A percentile compares a stretch with the other conserved stretches of the same genome.
Evolutionary conservation across 768 basidiomycete genomes (phyloP).

Genomic region (Pisolithus sp.): DNA sequence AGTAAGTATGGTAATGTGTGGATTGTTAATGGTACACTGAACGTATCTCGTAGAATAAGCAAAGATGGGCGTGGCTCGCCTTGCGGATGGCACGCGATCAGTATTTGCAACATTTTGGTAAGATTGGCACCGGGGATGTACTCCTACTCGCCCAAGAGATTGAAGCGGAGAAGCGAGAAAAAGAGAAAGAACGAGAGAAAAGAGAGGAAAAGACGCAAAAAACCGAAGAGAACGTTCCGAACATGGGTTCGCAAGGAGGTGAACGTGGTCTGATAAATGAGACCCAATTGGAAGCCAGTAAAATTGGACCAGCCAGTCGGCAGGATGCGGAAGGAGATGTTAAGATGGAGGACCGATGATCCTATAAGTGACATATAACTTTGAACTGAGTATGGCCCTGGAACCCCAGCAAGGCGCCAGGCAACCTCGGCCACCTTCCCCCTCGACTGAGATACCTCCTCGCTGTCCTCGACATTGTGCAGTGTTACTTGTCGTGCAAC

Average conservation of each 20-base stretch:
- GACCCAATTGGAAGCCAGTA: constrained; percentile 17
- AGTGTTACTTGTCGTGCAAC: background rate
- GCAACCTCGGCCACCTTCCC: background rate
- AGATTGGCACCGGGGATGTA: constrained; percentile 76
- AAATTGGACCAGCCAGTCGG: constrained; percentile 18
- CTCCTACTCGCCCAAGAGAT: constrained; percentile 35
- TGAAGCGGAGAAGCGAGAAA: constrained; percentile 28
- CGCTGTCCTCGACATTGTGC: background rate
- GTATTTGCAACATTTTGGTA: constrained; percentile 71
- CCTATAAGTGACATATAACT: background rate
- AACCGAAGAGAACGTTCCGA: constrained; percentile 16
- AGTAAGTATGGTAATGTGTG: constrained; percentile 28
- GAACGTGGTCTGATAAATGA: constrained; percentile 27
- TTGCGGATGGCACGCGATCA: constrained; percentile 70
- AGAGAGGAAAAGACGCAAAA: constrained; percentile 26
- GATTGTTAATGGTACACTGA: constrained; percentile 8
- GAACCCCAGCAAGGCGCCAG: background rate
- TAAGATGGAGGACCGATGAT: constrained; percentile 42
- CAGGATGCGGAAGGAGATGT: constrained; percentile 39
- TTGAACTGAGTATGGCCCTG: background rate
- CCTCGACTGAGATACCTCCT: background rate
- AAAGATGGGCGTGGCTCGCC: constrained; percentile 75
- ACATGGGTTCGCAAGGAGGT: constrained; percentile 17
- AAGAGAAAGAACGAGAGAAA: constrained; percentile 30
- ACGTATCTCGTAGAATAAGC: constrained; percentile 53